Conservation (phyloP, 345 rosid species). For the Brassica rapa region DNA sequence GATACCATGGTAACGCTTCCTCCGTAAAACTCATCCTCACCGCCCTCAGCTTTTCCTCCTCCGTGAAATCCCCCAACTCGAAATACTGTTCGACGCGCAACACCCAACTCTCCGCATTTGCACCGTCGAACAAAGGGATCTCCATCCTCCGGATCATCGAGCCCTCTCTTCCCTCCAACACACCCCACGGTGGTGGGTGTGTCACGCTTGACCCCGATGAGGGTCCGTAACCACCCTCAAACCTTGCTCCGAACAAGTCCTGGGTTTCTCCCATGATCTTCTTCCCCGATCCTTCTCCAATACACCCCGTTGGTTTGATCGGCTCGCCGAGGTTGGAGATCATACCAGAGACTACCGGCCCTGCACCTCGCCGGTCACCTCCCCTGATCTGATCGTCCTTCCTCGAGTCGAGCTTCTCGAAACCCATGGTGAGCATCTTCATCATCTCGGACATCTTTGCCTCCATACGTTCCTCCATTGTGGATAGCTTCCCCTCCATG, state of each 20-base stretch:
- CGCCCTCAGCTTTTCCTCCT: neutral
- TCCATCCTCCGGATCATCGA: neutral
- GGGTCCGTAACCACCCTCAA: too few relatives aligned
- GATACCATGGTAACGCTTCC: neutral
- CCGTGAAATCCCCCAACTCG: neutral
- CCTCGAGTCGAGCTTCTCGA: neutral
- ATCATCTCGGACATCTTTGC: neutral
- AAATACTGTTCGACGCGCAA: neutral
- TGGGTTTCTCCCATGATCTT: neutral
- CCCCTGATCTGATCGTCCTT: neutral
- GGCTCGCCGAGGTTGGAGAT: neutral
- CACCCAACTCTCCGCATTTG: neutral
- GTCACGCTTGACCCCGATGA: neutral
- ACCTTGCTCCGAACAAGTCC: too few relatives aligned
- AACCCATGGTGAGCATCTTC: neutral
- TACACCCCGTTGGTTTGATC: neutral
- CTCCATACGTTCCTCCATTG: neutral
- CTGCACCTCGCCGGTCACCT: neutral
- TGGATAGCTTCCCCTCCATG: neutral
- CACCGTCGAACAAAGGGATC: neutral
- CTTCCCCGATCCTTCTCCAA: neutral
- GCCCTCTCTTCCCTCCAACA: neutral
- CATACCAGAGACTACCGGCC: neutral
- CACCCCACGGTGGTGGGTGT: too few relatives aligned
- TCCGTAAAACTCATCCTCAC: neutral